Evolutionary conservation across 2,329 filamentous ascomycete species (phyloP).

Genomic region (Cadophora gregata): DNA sequence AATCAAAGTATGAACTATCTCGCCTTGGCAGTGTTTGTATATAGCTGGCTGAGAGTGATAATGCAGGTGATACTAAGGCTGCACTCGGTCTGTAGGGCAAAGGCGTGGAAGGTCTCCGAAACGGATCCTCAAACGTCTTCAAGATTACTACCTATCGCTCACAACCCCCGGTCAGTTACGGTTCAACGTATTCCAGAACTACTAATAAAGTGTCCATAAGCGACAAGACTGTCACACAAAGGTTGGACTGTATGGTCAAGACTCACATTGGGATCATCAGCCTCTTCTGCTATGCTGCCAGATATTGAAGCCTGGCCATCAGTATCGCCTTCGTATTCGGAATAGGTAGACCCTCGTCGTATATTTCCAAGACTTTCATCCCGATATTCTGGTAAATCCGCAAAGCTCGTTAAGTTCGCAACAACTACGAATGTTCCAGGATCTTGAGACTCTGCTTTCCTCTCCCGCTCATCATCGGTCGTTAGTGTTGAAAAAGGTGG

Average conservation of each 20-base stretch:
- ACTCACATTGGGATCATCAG: constrained; percentile 7
- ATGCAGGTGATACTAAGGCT: constrained; percentile 15
- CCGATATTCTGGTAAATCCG: constrained; percentile 56
- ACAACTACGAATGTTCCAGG: constrained; percentile 63
- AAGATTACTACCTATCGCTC: constrained; percentile 18
- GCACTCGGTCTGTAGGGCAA: neutral
- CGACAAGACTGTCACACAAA: neutral
- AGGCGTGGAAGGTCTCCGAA: constrained; percentile 8
- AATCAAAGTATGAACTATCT: neutral
- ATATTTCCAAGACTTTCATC: constrained; percentile 31
- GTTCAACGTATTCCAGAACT: neutral
- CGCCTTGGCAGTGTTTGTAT: neutral
- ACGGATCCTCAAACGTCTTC: constrained; percentile 27
- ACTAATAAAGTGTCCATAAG: neutral
- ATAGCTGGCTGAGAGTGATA: neutral
- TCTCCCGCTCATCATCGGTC: constrained; percentile 63
- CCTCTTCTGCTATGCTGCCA: neutral
- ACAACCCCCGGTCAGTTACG: neutral
- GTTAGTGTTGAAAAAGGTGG: constrained; percentile 59
- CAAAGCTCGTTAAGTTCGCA: constrained; percentile 60
- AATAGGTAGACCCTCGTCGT: neutral
- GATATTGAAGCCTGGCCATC: neutral
- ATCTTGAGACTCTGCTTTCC: constrained; percentile 55
- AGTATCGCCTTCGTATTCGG: neutral
- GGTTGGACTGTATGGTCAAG: neutral